Conservation (phyloP, 805 yeast genomes). For the Wickerhamiella slavikovae region DNA sequence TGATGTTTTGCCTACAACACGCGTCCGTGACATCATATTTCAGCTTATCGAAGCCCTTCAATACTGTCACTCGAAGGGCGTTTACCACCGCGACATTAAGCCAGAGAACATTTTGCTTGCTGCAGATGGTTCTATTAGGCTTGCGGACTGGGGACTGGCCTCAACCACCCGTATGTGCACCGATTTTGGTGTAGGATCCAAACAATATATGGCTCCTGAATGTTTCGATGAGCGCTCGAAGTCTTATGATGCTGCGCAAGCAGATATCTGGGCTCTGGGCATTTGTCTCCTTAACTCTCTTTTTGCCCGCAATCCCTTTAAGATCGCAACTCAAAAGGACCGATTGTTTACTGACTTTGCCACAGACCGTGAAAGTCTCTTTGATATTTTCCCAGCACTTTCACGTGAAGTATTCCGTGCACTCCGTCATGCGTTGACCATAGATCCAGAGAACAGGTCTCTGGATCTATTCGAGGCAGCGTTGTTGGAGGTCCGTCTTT, state of each 20-base stretch:
- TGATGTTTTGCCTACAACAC: constrained; percentile 31
- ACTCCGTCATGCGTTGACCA: constrained; percentile 50
- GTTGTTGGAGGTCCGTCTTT: constrained; percentile 34
- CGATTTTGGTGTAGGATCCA: constrained; percentile 76
- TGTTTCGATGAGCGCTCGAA: constrained; percentile 34
- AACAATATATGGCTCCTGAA: constrained; percentile 91
- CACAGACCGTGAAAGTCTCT: constrained; percentile 67
- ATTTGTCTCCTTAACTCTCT: constrained; percentile 63
- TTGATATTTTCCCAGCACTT: constrained; percentile 82
- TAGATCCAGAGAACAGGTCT: constrained; percentile 75
- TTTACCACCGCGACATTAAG: constrained; percentile 85
- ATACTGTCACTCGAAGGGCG: constrained; percentile 63
- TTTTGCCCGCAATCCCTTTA: constrained; percentile 78
- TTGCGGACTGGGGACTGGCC: constrained; percentile 85
- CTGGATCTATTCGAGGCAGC: constrained; percentile 39
- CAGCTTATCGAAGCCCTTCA: constrained; percentile 71
- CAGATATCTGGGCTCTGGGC: constrained; percentile 82
- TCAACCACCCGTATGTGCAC: constrained; percentile 36
- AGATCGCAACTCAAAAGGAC: constrained; percentile 60
- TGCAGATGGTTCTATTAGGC: constrained; percentile 30
- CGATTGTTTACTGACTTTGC: constrained; percentile 72
- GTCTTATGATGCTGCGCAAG: constrained; percentile 55
- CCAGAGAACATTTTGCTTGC: constrained; percentile 80
- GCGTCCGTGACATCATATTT: constrained; percentile 37
- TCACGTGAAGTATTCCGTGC: constrained; percentile 74